A percentile compares a stretch with the other conserved stretches of the same genome.
Evolutionary conservation across 1,139 yeast genomes (phyloP).

Genomic region (Neolecta irregularis): DNA sequence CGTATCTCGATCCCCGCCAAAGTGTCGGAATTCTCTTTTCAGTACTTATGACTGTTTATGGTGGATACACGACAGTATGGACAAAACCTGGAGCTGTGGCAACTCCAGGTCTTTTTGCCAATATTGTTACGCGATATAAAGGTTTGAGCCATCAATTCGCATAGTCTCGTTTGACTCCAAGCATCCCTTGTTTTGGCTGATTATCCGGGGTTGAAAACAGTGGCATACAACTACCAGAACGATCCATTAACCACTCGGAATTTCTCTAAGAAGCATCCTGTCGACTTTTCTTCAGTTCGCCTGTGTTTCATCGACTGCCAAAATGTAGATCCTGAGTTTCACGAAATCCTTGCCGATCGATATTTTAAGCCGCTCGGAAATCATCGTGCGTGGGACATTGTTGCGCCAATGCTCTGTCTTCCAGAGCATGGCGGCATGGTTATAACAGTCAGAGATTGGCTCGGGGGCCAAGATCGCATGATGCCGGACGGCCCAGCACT

Average conservation of each 20-base stretch:
- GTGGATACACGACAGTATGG: slow-evolving; percentile 75
- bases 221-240: slow-evolving; percentile 82
- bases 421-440: slow-evolving; percentile 96
- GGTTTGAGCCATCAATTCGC: too few relatives aligned
- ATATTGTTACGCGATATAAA: slow-evolving; percentile 51
- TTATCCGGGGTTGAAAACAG: slow-evolving; percentile 79
- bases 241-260: slow-evolving; percentile 76
- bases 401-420: slow-evolving; percentile 77
- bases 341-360: slow-evolving; percentile 77
- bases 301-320: slow-evolving; percentile 86
- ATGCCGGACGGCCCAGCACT: slow-evolving; percentile 17
- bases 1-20: slow-evolving; percentile 71
- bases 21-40: slow-evolving; percentile 82
- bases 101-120: slow-evolving; percentile 77
- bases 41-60: slow-evolving; percentile 59
- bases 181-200: slow-evolving; percentile 71
- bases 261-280: slow-evolving; percentile 58
- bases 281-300: slow-evolving; percentile 62
- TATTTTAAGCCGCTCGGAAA: slow-evolving; percentile 89
- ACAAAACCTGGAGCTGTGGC: slow-evolving; percentile 62
- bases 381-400: slow-evolving; percentile 54
- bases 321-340: slow-evolving; percentile 89
- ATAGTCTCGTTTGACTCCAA: too few relatives aligned
- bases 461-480: slow-evolving; percentile 53
- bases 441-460: slow-evolving; percentile 80